These are phyloP conservation scores for Amylocystis lapponica DNA, from an alignment of 768 basidiomycete species.

Conservation along the genomic window DNA sequence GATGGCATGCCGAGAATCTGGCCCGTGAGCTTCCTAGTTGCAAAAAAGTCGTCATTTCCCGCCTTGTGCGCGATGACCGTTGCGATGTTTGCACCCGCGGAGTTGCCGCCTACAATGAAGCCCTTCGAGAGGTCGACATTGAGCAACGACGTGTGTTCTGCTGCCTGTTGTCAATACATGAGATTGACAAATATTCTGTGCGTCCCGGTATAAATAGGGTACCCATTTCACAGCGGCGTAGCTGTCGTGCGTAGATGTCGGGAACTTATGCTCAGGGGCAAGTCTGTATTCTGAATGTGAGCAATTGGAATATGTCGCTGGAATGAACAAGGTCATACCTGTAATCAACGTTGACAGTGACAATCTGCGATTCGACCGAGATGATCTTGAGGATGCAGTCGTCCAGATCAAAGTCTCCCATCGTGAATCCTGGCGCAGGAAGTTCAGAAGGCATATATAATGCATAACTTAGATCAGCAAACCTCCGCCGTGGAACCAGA, in stretches of 20 bases:
- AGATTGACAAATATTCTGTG: background rate
- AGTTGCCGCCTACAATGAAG: slow-evolving; percentile 18
- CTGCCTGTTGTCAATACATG: background rate
- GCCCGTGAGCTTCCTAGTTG: slow-evolving; percentile 13
- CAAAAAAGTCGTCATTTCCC: slow-evolving; percentile 17
- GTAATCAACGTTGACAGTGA: slow-evolving; percentile 15
- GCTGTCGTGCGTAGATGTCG: slow-evolving; percentile 15
- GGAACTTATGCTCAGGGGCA: slow-evolving; percentile 22
- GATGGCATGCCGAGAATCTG: slow-evolving; percentile 23
- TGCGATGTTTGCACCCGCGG: slow-evolving; percentile 17
- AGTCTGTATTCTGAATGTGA: slow-evolving; percentile 8
- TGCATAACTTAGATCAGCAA: background rate
- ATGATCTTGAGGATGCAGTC: slow-evolving; percentile 14
- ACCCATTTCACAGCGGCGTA: slow-evolving; percentile 24
- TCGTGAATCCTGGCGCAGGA: slow-evolving; percentile 3
- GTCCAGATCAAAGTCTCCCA: slow-evolving; percentile 9
- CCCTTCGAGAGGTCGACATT: slow-evolving; percentile 11
- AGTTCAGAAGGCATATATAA: background rate
- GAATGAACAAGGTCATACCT: background rate
- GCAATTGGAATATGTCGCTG: background rate
- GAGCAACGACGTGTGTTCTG: slow-evolving; percentile 1
- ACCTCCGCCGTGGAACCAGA: slow-evolving; percentile 13
- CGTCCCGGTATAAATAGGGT: background rate
- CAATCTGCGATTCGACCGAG: slow-evolving; percentile 12
- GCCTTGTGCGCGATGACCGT: slow-evolving; percentile 16